phyloP scores from a whole-genome alignment of 2,329 filamentous ascomycete genomes.

The Orbilia brochopaga region DNA sequence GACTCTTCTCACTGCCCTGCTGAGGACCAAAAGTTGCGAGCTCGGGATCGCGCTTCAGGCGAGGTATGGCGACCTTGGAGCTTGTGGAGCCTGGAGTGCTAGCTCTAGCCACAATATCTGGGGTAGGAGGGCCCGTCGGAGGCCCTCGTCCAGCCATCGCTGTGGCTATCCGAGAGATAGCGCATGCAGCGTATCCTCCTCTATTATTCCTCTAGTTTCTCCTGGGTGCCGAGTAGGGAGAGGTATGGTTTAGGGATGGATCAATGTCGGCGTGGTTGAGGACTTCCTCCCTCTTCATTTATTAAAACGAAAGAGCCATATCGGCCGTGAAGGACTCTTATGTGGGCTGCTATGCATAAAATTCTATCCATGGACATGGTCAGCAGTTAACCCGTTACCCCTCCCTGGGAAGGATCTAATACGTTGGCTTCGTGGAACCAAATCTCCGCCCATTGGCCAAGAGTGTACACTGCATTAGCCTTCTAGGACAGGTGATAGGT shows the following conservation, averaged over 20 bases:
- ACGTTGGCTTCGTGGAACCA: conserved; percentile 27
- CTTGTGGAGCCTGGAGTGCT: conserved; percentile 37
- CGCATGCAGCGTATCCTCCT: conserved; percentile 26
- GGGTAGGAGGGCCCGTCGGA: conserved; percentile 45
- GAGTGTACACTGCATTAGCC: conserved; percentile 36
- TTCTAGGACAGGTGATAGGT: conserved; percentile 23
- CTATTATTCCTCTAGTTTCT: conserved; percentile 11
- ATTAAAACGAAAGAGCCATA: conserved; percentile 24
- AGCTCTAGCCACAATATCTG: conserved; percentile 28
- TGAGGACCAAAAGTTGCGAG: conserved; percentile 49
- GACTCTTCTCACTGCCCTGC: conserved; percentile 52
- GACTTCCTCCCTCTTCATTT: conserved; percentile 18
- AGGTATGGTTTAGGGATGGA: conserved; percentile 1
- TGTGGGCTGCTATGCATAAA: conserved; percentile 36
- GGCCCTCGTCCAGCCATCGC: conserved; percentile 45
- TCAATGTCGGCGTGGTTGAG: conserved; percentile 22
- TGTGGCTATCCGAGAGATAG: conserved; percentile 10
- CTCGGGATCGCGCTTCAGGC: conserved; percentile 51
- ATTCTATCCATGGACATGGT: conserved; percentile 32
- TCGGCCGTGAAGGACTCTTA: conserved; percentile 20
- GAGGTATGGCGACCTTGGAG: conserved; percentile 53
- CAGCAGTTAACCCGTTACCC: conserved; percentile 37
- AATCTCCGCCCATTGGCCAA: conserved; percentile 48
- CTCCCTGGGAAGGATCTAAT: conserved; percentile 32
- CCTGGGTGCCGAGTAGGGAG: conserved; percentile 6